Percentiles rank a stretch among this genome's conserved stretches.
phyloP scores from a whole-genome alignment of 2,329 filamentous ascomycete genomes.

The Diaporthe ampelina region DNA sequence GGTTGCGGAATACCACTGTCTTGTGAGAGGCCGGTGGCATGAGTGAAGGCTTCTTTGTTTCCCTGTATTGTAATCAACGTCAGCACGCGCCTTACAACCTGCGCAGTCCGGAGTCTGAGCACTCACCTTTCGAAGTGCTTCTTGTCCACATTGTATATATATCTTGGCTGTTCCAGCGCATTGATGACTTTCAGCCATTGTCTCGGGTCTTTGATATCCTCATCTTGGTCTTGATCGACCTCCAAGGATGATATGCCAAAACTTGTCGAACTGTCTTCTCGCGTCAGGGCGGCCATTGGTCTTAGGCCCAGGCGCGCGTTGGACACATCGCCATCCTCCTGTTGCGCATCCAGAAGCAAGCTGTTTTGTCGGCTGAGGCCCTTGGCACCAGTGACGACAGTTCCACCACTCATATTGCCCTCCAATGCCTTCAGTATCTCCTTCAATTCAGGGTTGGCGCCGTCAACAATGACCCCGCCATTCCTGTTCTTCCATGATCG shows the following conservation, averaged over 20 bases:
- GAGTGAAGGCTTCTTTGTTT: slow-evolving; percentile 75
- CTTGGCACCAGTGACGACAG: slow-evolving; percentile 66
- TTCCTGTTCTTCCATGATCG: slow-evolving; percentile 92
- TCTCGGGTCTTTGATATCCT: slow-evolving; percentile 76
- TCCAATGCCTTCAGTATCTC: slow-evolving; percentile 88
- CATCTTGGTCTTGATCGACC: slow-evolving; percentile 68
- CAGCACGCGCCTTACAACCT: neutral
- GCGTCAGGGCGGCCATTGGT: slow-evolving; percentile 57
- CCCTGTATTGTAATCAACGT: slow-evolving; percentile 56
- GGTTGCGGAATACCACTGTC: slow-evolving; percentile 87
- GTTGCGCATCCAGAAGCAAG: slow-evolving; percentile 70
- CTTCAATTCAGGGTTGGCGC: slow-evolving; percentile 80
- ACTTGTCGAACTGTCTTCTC: slow-evolving; percentile 76
- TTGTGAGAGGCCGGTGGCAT: slow-evolving; percentile 86
- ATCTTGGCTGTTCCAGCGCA: slow-evolving; percentile 87
- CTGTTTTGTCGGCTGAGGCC: slow-evolving; percentile 75
- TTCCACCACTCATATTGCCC: slow-evolving; percentile 90
- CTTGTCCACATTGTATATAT: slow-evolving; percentile 82
- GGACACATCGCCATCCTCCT: slow-evolving; percentile 65
- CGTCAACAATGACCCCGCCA: slow-evolving; percentile 92
- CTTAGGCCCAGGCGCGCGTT: slow-evolving; percentile 71
- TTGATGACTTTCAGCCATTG: slow-evolving; percentile 87
- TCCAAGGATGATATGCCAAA: slow-evolving; percentile 71
- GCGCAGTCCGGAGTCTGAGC: slow-evolving; percentile 33
- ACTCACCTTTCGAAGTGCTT: slow-evolving; percentile 88